These are phyloP conservation scores for Hyaloscypha bicolor DNA, from an alignment of 495 filamentous ascomycete genomes.

Conservation along the genomic window DNA sequence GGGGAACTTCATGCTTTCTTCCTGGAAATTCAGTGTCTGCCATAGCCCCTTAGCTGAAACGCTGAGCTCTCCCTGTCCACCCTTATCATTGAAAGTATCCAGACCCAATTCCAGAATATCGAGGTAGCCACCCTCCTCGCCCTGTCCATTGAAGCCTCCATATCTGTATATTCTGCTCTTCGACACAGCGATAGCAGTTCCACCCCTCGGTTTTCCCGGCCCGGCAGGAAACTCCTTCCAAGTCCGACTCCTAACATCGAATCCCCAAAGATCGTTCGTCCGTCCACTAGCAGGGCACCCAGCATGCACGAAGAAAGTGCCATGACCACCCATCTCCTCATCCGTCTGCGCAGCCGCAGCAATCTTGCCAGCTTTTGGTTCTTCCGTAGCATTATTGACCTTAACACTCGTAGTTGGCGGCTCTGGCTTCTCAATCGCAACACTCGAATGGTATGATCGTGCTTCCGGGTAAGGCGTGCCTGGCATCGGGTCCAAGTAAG, in stretches of 20 bases:
- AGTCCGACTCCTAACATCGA: conserved; percentile 55
- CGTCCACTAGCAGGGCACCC: conserved; percentile 63
- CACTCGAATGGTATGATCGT: conserved; percentile 50
- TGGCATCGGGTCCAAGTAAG: conserved; percentile 52
- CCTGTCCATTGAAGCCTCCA: conserved; percentile 70
- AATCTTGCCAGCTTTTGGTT: conserved; percentile 48
- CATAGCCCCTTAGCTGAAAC: conserved; percentile 25
- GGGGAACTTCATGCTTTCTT: conserved; percentile 35
- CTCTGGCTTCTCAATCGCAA: conserved; percentile 46
- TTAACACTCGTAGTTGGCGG: conserved; percentile 48
- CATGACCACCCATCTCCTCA: conserved; percentile 47
- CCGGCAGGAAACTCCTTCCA: conserved; percentile 67
- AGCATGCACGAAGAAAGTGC: conserved; percentile 69
- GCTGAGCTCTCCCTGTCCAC: conserved; percentile 18
- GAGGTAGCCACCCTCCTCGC: conserved; percentile 64
- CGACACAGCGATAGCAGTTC: conserved; percentile 60
- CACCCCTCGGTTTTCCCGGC: conserved; percentile 62
- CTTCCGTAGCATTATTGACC: conserved; percentile 44
- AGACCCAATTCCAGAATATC: conserved; percentile 59
- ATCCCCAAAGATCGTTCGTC: conserved; percentile 71
- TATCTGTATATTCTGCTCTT: conserved; percentile 66
- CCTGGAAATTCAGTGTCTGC: conserved; percentile 29
- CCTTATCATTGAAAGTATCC: conserved; percentile 37
- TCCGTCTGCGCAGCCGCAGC: conserved; percentile 46
- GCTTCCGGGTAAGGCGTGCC: conserved; percentile 43